Percentiles rank a stretch among this genome's conserved stretches.
phyloP scores from a whole-genome alignment of 1,284 basidiomycete genomes.

The Fomitopsis schrenkii region DNA sequence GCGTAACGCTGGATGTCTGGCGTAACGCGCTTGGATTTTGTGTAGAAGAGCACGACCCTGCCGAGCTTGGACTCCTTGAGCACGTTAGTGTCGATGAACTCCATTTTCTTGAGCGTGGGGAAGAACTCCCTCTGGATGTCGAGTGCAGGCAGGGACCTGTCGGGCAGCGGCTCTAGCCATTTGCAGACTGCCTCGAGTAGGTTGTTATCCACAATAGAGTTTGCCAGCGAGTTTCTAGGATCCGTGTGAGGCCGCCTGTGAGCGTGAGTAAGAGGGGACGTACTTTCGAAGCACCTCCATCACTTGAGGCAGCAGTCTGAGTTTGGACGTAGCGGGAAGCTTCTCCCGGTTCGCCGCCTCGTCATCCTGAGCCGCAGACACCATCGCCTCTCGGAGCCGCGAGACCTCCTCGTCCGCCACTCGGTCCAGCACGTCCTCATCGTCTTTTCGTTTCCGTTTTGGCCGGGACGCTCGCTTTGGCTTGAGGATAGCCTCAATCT shows the following conservation, averaged over 20 bases:
- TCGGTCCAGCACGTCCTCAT: constrained; percentile 77
- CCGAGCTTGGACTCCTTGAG: constrained; percentile 93
- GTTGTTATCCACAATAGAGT: constrained; percentile 95
- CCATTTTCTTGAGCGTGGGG: constrained; percentile 81
- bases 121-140: constrained; percentile 97
- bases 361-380: constrained; percentile 84
- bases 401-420: constrained; percentile 93
- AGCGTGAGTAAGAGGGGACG: constrained; percentile 26
- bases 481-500: constrained; percentile 85
- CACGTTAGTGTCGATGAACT: constrained; percentile 86
- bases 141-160: constrained; percentile 88
- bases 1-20: constrained; percentile 80
- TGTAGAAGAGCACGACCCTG: constrained; percentile 94
- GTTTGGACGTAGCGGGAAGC: constrained; percentile 84
- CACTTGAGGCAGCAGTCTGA: constrained; percentile 83
- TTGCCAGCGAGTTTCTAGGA: constrained; percentile 46
- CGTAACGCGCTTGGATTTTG: constrained; percentile 87
- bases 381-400: constrained; percentile 82
- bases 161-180: constrained; percentile 95
- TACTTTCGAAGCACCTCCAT: constrained; percentile 95
- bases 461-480: constrained; percentile 63
- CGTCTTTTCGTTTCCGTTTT: constrained; percentile 69
- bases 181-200: constrained; percentile 85
- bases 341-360: constrained; percentile 78
- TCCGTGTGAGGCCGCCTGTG: not conserved